Percentiles rank a stretch among this genome's conserved stretches.
These are phyloP conservation scores for Macrolepiota albuminosa DNA, from an alignment of 768 basidiomycete species.

Conservation along the genomic window DNA sequence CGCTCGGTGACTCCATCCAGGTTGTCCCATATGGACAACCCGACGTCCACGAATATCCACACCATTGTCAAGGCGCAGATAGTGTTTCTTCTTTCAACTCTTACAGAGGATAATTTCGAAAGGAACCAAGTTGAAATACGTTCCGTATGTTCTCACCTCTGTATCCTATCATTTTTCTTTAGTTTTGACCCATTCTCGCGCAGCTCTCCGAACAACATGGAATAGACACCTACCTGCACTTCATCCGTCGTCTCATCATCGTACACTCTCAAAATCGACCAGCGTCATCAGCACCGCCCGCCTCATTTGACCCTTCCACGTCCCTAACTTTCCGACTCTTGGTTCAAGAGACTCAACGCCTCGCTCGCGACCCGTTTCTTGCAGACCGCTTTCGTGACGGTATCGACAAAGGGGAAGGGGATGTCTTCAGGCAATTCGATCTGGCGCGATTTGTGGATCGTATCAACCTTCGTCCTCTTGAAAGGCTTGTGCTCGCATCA, in stretches of 20 bases:
- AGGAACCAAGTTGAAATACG: constrained; percentile 93
- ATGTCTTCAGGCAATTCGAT: constrained; percentile 80
- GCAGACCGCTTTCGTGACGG: constrained; percentile 90
- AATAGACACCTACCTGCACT: constrained; percentile 94
- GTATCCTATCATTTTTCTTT: constrained; percentile 12
- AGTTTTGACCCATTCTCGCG: constrained; percentile 13
- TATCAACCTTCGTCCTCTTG: constrained; percentile 73
- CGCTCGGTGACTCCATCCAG: constrained; percentile 74
- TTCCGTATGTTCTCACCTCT: constrained; percentile 56
- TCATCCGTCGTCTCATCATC: constrained; percentile 87
- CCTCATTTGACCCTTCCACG: constrained; percentile 70
- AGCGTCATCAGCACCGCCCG: constrained; percentile 49
- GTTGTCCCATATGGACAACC: constrained; percentile 85
- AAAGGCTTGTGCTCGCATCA: constrained; percentile 72
- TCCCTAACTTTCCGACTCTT: constrained; percentile 81
- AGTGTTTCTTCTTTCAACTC: constrained; percentile 92
- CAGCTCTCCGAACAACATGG: constrained; percentile 97
- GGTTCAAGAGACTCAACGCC: constrained; percentile 82
- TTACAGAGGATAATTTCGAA: constrained; percentile 96
- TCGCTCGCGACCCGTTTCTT: constrained; percentile 86
- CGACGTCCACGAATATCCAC: constrained; percentile 81
- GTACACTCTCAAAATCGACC: constrained; percentile 78
- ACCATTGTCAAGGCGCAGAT: constrained; percentile 97
- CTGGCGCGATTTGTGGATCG: constrained; percentile 79
- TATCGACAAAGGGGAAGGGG: constrained; percentile 83